A percentile compares a stretch with the other conserved stretches of the same genome.
Evolutionary conservation across 2,329 filamentous ascomycete genomes (phyloP).

Genomic region (Ceratocystis harringtonii): DNA sequence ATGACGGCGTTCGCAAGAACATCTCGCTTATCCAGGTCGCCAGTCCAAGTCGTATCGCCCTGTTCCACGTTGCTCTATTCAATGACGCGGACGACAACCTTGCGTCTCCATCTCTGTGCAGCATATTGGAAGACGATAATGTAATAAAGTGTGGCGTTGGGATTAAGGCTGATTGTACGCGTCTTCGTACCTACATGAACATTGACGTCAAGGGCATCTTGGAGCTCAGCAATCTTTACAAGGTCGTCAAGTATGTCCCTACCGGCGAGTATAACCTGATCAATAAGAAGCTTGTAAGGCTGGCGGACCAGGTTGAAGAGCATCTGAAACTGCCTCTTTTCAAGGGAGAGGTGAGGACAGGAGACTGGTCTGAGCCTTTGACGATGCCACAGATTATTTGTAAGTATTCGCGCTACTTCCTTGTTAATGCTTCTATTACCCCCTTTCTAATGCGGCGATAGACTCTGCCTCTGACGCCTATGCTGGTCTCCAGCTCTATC

Average conservation of each 20-base stretch:
- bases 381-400: slow-evolving; percentile 50
- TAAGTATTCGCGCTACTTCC: slow-evolving; percentile 31
- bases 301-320: slow-evolving; percentile 56
- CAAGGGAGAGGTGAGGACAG: slow-evolving; percentile 59
- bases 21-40: slow-evolving; percentile 75
- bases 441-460: slow-evolving; percentile 22
- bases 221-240: slow-evolving; percentile 72
- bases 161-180: slow-evolving; percentile 55
- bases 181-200: slow-evolving; percentile 49
- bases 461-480: slow-evolving; percentile 76
- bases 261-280: slow-evolving; percentile 35
- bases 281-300: slow-evolving; percentile 49
- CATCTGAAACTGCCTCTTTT: slow-evolving; percentile 58
- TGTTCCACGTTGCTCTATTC: slow-evolving; percentile 67
- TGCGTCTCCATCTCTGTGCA: slow-evolving; percentile 53
- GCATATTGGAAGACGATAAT: slow-evolving; percentile 53
- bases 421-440: neutral
- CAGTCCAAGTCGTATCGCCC: slow-evolving; percentile 55
- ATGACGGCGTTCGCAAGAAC: slow-evolving; percentile 44
- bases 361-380: slow-evolving; percentile 57
- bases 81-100: slow-evolving; percentile 35
- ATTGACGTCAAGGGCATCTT: slow-evolving; percentile 53
- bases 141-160: slow-evolving; percentile 65
- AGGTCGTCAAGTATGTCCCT: slow-evolving; percentile 53
- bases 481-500: slow-evolving; percentile 57